Percentiles rank a stretch among this genome's conserved stretches.
These are phyloP conservation scores for Omphalea diandra DNA, from an alignment of 441 rosid genomes.

Conservation along the genomic window DNA sequence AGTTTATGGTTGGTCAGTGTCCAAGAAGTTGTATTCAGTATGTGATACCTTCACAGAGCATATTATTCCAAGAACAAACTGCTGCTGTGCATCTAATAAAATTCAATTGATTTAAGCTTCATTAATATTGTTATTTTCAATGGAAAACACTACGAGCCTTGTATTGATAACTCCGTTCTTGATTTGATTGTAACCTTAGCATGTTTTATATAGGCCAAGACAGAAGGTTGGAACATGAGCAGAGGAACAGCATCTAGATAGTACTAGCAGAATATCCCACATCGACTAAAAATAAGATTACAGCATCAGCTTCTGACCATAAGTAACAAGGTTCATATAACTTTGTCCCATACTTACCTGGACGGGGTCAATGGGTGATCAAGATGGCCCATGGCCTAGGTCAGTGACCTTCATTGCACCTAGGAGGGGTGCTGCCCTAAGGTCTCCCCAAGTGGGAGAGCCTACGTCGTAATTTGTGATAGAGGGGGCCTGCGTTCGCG, in stretches of 20 bases:
- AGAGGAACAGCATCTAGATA: neutral
- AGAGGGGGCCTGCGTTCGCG: slow-evolving; percentile 80
- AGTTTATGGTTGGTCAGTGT: slow-evolving; percentile 78
- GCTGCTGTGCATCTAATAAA: too few species aligned
- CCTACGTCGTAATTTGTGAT: slow-evolving; percentile 70
- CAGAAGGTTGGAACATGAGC: neutral
- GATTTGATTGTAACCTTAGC: neutral
- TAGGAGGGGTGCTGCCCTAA: slow-evolving; percentile 2
- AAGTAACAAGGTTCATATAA: neutral
- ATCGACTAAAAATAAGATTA: neutral
- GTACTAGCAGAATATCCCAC: too few species aligned
- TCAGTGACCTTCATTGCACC: slow-evolving; percentile 17
- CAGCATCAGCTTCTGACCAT: neutral
- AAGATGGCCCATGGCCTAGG: slow-evolving; percentile 16
- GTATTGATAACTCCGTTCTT: neutral
- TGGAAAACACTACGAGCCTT: too few species aligned
- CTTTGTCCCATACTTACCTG: neutral
- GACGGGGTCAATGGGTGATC: slow-evolving; percentile 13
- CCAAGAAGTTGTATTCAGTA: slow-evolving; percentile 88
- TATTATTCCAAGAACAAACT: slow-evolving; percentile 60
- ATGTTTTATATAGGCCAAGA: neutral
- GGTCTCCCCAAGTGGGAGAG: slow-evolving; percentile 37
- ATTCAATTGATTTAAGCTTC: too few species aligned
- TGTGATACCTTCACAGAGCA: slow-evolving; percentile 84
- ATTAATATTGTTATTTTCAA: too few species aligned